phyloP scores from a whole-genome alignment of 1,284 basidiomycete species.

The Apiotrichum sp. region DNA sequence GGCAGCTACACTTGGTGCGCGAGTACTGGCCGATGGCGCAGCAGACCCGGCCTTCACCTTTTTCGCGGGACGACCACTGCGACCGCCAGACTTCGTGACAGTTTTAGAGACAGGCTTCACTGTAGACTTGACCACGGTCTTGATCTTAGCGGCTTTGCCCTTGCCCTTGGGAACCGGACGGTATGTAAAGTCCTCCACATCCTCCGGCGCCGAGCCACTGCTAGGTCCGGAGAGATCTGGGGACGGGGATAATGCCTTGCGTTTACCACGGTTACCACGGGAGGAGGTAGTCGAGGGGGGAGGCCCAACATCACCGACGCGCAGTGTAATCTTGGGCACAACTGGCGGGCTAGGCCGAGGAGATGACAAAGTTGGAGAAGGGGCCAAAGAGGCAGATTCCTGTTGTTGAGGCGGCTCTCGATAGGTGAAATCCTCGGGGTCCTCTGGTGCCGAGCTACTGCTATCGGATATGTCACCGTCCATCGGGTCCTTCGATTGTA shows the following conservation, averaged over 20 bases:
- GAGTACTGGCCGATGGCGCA: background rate
- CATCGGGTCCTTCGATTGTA: no score
- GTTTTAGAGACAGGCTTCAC: background rate
- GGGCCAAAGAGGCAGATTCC: background rate
- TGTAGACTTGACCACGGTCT: background rate
- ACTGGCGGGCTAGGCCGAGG: background rate
- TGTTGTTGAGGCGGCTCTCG: background rate
- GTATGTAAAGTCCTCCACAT: conserved; percentile 21
- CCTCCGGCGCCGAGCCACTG: conserved; percentile 20
- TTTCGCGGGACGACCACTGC: background rate
- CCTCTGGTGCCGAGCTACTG: conserved; percentile 18
- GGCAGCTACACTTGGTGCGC: background rate
- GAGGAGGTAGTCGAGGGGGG: background rate
- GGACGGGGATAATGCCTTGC: conserved; percentile 9
- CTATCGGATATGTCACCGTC: background rate
- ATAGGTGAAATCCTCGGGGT: conserved; percentile 22
- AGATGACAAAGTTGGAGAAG: no score
- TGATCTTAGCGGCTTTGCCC: conserved; percentile 1
- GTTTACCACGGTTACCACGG: conserved; percentile 7
- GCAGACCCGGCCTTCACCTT: background rate
- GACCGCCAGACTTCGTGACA: background rate
- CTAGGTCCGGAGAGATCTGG: conserved; percentile 10
- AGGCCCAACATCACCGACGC: background rate
- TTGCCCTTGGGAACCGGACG: conserved; percentile 8
- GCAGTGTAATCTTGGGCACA: background rate